These are phyloP conservation scores for Penicillium pulvis DNA, from an alignment of 495 filamentous ascomycete species.

Conservation along the genomic window DNA sequence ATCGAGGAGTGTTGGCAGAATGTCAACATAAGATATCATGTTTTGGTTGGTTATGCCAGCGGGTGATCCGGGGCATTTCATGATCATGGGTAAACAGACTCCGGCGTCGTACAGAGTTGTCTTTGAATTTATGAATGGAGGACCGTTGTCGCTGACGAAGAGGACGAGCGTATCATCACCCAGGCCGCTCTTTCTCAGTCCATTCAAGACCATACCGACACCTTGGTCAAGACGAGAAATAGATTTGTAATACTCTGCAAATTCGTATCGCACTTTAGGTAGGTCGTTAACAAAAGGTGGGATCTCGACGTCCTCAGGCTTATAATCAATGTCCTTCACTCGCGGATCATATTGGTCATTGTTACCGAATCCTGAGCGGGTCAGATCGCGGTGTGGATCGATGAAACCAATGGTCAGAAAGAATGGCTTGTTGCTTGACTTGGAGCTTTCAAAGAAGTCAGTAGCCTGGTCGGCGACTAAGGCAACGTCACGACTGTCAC, in stretches of 20 bases:
- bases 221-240: conserved; percentile 45
- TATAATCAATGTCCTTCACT: conserved; percentile 15
- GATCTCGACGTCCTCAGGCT: conserved; percentile 33
- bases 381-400: conserved; percentile 47
- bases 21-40: conserved; percentile 48
- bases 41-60: conserved; percentile 38
- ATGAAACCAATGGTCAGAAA: conserved; percentile 47
- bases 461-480: conserved; percentile 36
- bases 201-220: conserved; percentile 41
- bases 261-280: conserved; percentile 38
- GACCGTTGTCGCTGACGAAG: conserved; percentile 50
- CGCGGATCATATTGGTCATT: conserved; percentile 22
- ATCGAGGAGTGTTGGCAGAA: conserved; percentile 46
- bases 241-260: conserved; percentile 46
- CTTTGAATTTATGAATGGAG: conserved; percentile 52
- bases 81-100: conserved; percentile 42
- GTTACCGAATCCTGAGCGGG: conserved; percentile 47
- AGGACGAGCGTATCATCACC: conserved; percentile 42
- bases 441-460: conserved; percentile 37
- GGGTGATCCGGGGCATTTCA: conserved; percentile 32
- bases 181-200: conserved; percentile 30
- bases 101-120: conserved; percentile 51
- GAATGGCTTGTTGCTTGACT: conserved; percentile 32
- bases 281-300: conserved; percentile 39
- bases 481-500: conserved; percentile 34